Percentiles rank a stretch among this genome's conserved stretches.
phyloP scores from a whole-genome alignment of 2,329 filamentous ascomycete genomes.

The Fusarium graminum region DNA sequence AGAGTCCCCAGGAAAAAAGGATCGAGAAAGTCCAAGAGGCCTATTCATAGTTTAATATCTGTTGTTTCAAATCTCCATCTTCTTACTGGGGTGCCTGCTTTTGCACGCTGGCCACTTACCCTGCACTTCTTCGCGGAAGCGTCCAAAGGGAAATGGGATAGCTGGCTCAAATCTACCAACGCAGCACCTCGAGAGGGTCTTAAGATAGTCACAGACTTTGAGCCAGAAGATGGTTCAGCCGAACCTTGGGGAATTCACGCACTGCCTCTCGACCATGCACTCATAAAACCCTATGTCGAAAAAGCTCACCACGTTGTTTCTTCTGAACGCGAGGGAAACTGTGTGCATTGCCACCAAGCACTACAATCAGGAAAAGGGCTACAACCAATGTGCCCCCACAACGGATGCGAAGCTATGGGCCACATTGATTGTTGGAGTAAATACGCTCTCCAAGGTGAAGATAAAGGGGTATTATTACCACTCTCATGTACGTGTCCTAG shows the following conservation, averaged over 20 bases:
- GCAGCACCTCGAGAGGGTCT: conserved; percentile 63
- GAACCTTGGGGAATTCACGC: conserved; percentile 64
- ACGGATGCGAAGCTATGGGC: conserved; percentile 67
- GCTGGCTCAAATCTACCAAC: conserved; percentile 64
- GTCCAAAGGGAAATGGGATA: conserved; percentile 76
- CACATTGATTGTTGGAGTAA: conserved; percentile 72
- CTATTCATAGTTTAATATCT: conserved; percentile 72
- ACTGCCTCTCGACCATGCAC: conserved; percentile 67
- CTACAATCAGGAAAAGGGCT: conserved; percentile 64
- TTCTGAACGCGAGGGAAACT: conserved; percentile 69
- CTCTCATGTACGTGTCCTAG: conserved; percentile 76
- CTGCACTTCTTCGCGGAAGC: conserved; percentile 83
- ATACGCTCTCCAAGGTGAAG: conserved; percentile 60
- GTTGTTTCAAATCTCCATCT: conserved; percentile 85
- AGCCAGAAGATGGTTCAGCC: conserved; percentile 37
- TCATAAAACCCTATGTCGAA: conserved; percentile 65
- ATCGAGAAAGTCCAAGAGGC: conserved; percentile 68
- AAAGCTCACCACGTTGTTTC: conserved; percentile 67
- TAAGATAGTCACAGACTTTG: conserved; percentile 69
- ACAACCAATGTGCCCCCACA: conserved; percentile 68
- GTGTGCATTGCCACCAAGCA: conserved; percentile 64
- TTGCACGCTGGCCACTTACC: conserved; percentile 83
- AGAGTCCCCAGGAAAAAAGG: conserved; percentile 63
- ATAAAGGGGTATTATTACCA: conserved; percentile 70
- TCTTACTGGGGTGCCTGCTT: conserved; percentile 82